Evolutionary conservation across 257 asterid genomes (phyloP).

Genomic region (Echium plantagineum): DNA sequence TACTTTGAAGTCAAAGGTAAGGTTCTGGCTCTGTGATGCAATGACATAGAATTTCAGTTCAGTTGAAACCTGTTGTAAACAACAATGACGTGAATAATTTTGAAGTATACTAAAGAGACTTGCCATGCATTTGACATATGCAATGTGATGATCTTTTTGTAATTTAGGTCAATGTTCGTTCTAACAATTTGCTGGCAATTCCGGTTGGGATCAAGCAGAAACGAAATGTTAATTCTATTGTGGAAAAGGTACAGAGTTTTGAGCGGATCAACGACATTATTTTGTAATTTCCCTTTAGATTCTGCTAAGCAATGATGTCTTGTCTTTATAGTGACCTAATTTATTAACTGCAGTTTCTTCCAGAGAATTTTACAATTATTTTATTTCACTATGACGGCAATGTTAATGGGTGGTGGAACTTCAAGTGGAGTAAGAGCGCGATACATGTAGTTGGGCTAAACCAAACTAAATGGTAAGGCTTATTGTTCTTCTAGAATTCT

Average conservation of each 20-base stretch:
- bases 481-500: background rate
- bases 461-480: constrained; percentile 86
- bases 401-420: constrained; percentile 78
- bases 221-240: constrained; percentile 51
- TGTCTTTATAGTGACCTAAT: constrained; percentile 13
- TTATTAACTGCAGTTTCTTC: constrained; percentile 64
- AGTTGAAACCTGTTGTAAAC: no score
- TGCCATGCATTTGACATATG: no score
- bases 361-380: constrained; percentile 72
- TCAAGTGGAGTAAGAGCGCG: constrained; percentile 81
- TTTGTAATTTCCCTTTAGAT: constrained; percentile 2
- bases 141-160: background rate
- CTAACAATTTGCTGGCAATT: constrained; percentile 55
- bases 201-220: constrained; percentile 87
- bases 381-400: constrained; percentile 91
- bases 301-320: background rate
- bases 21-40: constrained; percentile 4
- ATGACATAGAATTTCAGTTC: no score
- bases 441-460: constrained; percentile 75
- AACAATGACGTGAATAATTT: no score
- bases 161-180: constrained; percentile 35
- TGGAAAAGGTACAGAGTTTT: constrained; percentile 43
- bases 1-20: constrained; percentile 51
- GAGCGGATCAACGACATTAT: constrained; percentile 2
- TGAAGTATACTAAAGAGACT: no score